Percentiles rank a stretch among this genome's conserved stretches.
Evolutionary conservation across 331 rosid genomes (phyloP).

Genomic region (Acacia concinna): DNA sequence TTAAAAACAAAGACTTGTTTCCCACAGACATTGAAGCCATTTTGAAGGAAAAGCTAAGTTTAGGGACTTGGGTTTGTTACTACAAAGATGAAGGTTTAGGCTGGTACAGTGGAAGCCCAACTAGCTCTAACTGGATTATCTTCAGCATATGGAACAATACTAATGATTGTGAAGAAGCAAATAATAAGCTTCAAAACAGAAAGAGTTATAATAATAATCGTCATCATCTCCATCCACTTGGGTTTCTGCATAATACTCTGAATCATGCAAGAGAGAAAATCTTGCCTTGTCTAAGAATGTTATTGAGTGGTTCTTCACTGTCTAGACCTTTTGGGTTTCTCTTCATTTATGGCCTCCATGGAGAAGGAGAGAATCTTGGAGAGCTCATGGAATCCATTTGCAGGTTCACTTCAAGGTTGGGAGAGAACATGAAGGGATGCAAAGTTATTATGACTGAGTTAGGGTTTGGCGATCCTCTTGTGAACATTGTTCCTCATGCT

Average conservation of each 20-base stretch:
- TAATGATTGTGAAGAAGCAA: conserved; percentile 44
- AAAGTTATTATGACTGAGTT: conserved; percentile 45
- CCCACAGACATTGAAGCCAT: conserved; percentile 61
- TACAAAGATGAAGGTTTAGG: conserved; percentile 53
- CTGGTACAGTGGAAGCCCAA: conserved; percentile 46
- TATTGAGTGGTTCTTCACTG: conserved; percentile 30
- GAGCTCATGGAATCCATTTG: conserved; percentile 60
- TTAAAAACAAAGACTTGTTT: conserved; percentile 52
- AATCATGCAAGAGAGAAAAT: conserved; percentile 48
- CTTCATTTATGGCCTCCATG: conserved; percentile 63
- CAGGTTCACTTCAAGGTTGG: conserved; percentile 57
- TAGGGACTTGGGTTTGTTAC: conserved; percentile 74
- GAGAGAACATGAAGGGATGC: conserved; percentile 44
- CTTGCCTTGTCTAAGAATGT: conserved; percentile 57
- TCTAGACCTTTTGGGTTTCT: conserved; percentile 47
- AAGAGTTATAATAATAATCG: conserved; percentile 2
- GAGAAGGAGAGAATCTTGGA: conserved; percentile 69
- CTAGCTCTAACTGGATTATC: conserved; percentile 51
- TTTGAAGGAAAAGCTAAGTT: conserved; percentile 61
- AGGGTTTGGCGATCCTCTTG: conserved; percentile 56
- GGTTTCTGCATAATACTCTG: conserved; percentile 42
- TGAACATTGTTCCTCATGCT: conserved; percentile 46
- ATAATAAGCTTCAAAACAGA: conserved; percentile 49
- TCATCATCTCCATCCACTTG: conserved; percentile 42
- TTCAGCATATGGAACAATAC: conserved; percentile 64